Evolutionary conservation across 2,329 filamentous ascomycete species (phyloP).

Genomic region (Epichloe aotearoae): DNA sequence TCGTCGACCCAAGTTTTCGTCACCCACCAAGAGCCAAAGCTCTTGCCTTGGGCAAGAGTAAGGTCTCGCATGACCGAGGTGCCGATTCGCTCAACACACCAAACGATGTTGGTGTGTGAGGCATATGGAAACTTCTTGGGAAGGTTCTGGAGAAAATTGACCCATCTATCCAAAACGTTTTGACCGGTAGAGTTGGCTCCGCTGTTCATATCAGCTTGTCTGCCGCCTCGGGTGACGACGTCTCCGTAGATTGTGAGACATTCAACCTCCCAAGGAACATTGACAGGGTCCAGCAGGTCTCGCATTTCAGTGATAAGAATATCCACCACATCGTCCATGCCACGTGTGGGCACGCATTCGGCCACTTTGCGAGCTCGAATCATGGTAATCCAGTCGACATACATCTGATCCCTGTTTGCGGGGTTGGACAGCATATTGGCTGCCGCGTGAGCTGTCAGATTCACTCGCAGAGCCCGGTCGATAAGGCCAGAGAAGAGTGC

Average conservation of each 20-base stretch:
- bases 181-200: slow-evolving; percentile 28
- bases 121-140: slow-evolving; percentile 62
- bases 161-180: slow-evolving; percentile 68
- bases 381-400: slow-evolving; percentile 70
- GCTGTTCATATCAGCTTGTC: slow-evolving; percentile 17
- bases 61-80: slow-evolving; percentile 70
- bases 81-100: slow-evolving; percentile 62
- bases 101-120: slow-evolving; percentile 57
- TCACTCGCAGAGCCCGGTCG: slow-evolving; percentile 79
- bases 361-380: slow-evolving; percentile 50
- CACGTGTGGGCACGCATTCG: slow-evolving; percentile 47
- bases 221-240: slow-evolving; percentile 33
- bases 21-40: slow-evolving; percentile 88
- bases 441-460: slow-evolving; percentile 84
- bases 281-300: slow-evolving; percentile 54
- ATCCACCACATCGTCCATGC: slow-evolving; percentile 53
- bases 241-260: slow-evolving; percentile 48
- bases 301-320: slow-evolving; percentile 55
- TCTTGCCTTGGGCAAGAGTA: slow-evolving; percentile 63
- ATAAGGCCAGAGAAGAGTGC: slow-evolving; percentile 78
- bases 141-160: slow-evolving; percentile 55
- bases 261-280: slow-evolving; percentile 52
- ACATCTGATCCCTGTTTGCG: slow-evolving; percentile 89
- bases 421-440: slow-evolving; percentile 85
- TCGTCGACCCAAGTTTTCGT: slow-evolving; percentile 94